Conservation (phyloP, 495 filamentous ascomycete genomes). For the Xylaria flabelliformis region DNA sequence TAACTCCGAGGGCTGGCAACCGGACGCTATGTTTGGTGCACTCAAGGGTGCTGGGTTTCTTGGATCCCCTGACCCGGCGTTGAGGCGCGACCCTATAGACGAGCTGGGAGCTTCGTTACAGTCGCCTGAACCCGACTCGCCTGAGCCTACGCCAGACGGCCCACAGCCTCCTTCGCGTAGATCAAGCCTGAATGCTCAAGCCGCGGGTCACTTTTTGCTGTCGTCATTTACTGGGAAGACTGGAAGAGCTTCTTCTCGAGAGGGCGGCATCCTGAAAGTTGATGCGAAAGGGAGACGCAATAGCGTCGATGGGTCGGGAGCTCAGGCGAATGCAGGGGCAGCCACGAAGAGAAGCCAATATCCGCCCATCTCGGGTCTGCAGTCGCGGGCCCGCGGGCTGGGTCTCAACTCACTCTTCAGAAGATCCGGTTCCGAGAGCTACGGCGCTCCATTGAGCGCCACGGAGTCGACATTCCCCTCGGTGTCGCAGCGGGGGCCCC, state of each 20-base stretch:
- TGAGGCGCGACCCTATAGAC: constrained; percentile 48
- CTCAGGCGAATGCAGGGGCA: constrained; percentile 18
- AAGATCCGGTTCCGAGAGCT: constrained; percentile 39
- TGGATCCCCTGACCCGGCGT: constrained; percentile 36
- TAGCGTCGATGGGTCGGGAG: constrained; percentile 42
- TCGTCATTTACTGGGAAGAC: constrained; percentile 32
- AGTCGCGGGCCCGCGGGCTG: constrained; percentile 42
- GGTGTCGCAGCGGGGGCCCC: not conserved
- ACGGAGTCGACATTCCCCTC: constrained; percentile 44
- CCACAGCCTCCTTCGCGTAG: constrained; percentile 48
- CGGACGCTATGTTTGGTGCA: constrained; percentile 51
- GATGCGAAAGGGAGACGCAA: constrained; percentile 45
- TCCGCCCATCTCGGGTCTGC: constrained; percentile 50
- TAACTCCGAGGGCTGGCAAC: constrained; percentile 46
- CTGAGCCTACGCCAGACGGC: constrained; percentile 32
- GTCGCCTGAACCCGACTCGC: constrained; percentile 34
- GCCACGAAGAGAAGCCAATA: constrained; percentile 51
- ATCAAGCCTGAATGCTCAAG: constrained; percentile 51
- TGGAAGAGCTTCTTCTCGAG: constrained; percentile 37
- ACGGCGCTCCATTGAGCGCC: constrained; percentile 40
- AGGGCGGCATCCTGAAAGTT: constrained; percentile 18
- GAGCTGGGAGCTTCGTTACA: constrained; percentile 45
- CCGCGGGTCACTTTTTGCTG: constrained; percentile 34
- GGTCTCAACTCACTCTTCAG: constrained; percentile 49
- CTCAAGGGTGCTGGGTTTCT: constrained; percentile 45